Evolutionary conservation across 441 rosid genomes (phyloP).

Genomic region (Isatis lusitanica): DNA sequence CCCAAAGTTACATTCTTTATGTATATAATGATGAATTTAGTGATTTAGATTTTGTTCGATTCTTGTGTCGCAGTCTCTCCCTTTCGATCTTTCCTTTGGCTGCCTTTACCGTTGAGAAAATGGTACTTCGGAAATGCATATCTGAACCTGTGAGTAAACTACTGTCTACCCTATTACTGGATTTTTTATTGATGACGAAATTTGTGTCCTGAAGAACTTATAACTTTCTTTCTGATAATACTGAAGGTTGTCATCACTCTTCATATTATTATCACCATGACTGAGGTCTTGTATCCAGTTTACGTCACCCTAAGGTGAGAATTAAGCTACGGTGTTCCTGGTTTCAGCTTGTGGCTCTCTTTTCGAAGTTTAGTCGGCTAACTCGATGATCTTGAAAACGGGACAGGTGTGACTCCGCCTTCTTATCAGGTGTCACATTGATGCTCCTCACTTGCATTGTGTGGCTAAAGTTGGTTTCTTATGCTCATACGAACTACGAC

Average conservation of each 20-base stretch:
- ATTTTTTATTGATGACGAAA: neutral
- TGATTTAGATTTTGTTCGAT: neutral
- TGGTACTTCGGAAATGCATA: constrained; percentile 58
- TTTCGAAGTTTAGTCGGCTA: neutral
- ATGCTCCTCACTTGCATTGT: constrained; percentile 89
- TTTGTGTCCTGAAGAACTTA: neutral
- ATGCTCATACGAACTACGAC: constrained; percentile 74
- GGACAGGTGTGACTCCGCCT: constrained; percentile 88
- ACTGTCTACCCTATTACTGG: neutral
- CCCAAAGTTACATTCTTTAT: neutral
- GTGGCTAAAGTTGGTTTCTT: constrained; percentile 88
- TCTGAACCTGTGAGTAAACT: constrained; percentile 64
- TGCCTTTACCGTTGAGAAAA: constrained; percentile 76
- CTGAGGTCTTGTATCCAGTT: constrained; percentile 80
- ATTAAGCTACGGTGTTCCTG: constrained; percentile 7
- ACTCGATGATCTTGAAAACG: constrained; percentile 15
- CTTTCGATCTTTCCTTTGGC: constrained; percentile 78
- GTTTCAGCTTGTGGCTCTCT: constrained; percentile 17
- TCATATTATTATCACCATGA: constrained; percentile 71
- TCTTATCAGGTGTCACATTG: constrained; percentile 68
- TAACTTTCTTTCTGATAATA: neutral
- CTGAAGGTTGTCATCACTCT: constrained; percentile 66
- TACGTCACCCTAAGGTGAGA: constrained; percentile 79
- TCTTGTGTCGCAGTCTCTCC: constrained; percentile 62
- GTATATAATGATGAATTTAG: constrained; percentile 2